Evolutionary conservation across 2,329 filamentous ascomycete genomes (phyloP).

Genomic region (Pezicula neosporulosa): DNA sequence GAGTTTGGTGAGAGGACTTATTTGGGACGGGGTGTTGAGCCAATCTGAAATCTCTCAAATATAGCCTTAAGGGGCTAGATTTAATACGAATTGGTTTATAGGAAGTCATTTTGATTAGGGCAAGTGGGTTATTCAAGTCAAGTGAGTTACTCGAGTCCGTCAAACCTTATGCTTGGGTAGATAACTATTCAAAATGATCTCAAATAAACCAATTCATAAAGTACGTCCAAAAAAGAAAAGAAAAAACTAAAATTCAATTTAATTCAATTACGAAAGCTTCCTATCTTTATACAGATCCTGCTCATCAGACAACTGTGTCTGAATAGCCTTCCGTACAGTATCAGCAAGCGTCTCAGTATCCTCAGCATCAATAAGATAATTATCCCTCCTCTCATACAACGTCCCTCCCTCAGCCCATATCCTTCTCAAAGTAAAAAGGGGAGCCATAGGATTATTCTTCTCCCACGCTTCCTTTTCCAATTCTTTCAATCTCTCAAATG

Average conservation of each 20-base stretch:
- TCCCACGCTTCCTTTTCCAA: constrained; percentile 59
- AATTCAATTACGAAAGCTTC: not conserved
- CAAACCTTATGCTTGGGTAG: too few relatives aligned
- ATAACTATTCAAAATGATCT: too few relatives aligned
- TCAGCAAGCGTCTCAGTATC: constrained; percentile 50
- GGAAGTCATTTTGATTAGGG: too few relatives aligned
- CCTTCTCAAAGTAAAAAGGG: constrained; percentile 56
- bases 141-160: too few relatives aligned
- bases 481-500: constrained; percentile 40
- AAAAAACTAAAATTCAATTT: too few relatives aligned
- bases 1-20: constrained; percentile 12
- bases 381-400: constrained; percentile 66
- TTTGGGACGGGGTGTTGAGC: constrained; percentile 11
- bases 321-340: constrained; percentile 34
- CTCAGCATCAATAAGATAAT: constrained; percentile 51
- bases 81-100: not conserved
- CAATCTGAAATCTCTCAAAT: not conserved
- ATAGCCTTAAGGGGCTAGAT: too few relatives aligned
- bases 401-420: constrained; percentile 75
- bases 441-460: constrained; percentile 46
- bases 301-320: not conserved
- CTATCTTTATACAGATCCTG: not conserved
- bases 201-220: too few relatives aligned
- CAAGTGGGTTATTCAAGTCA: too few relatives aligned
- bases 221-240: too few relatives aligned